Base-by-base conservation (phyloP, 257 asterid genomes). In the Paraleonurus japonicus region DNA sequence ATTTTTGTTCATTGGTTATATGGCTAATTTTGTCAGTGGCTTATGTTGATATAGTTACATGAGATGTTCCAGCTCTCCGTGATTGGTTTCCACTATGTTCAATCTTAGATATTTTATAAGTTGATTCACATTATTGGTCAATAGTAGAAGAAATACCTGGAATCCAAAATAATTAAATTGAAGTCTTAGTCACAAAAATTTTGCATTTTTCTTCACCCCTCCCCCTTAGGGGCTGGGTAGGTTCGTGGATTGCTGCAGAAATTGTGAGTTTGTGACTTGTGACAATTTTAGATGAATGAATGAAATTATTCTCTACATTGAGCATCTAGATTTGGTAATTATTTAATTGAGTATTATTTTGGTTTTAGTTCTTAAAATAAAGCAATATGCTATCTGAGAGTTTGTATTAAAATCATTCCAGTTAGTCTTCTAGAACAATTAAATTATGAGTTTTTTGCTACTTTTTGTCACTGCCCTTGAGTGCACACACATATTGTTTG, bases 381-480 rank as follows among this genome's bases (percentile, higher is more conserved):
- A 48, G 64, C 20, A 43, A 12, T 39, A 53, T 43, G 43, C 59
- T 73, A 65, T 39, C 9, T 55, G 6, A 27, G 77, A 71, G 45
- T 26, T 17, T 66, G 24, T 43, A 66, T 15, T 11, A 58, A 53
- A 13, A 67, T 24, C 32, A 65, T 13, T 65, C 17, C 0, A 17
- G 57, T 23, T 39, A 47, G 8, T 41, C 45, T 41, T 20, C n/a
- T 47, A 4, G 26, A 57, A 67, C 22, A 51, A 9, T 39, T 61
- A 53, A 10, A 20, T 4, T 59, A 11, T 12, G 61, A 17, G 9
- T 8, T 59, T n/a, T 16, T 70, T 12, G 50, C 17, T 9, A 17
- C 7, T 17, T 33, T 33, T 32, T 22, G 24, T 33, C 47, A 51
- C 35, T 28, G 30, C 24, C 48, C 43, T 60, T 32, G 26, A 37